Conservation (phyloP, 148 eudicot species). For the Dysphania ambrosioides region DNA sequence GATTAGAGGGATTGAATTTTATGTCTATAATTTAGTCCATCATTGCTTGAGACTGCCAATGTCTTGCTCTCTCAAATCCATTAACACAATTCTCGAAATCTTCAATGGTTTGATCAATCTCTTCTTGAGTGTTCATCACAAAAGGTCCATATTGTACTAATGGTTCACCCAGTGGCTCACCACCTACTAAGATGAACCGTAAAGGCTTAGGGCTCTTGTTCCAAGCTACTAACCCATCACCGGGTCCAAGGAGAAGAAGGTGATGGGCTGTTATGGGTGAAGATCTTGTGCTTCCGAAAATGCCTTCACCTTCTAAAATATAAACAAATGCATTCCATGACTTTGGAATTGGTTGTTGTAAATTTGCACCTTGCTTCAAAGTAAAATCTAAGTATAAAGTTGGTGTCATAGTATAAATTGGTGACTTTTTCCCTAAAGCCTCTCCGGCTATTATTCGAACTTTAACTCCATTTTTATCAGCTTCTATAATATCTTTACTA, state of each 20-base stretch:
- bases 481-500: conserved; percentile 55
- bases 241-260: conserved; percentile 56
- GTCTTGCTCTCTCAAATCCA: conserved; percentile 79
- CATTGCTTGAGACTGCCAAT: conserved; percentile 62
- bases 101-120: conserved; percentile 69
- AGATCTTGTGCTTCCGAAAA: conserved; percentile 51
- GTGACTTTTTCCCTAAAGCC: conserved; percentile 57
- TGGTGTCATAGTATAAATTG: conserved; percentile 66
- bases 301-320: conserved; percentile 76
- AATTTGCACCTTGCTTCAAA: conserved; percentile 50
- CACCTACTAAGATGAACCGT: conserved; percentile 66
- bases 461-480: conserved; percentile 48
- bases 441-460: conserved; percentile 86
- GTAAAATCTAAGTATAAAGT: conserved; percentile 80
- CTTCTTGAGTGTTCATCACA: conserved; percentile 86
- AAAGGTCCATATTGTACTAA: conserved; percentile 75
- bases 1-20: too few species aligned
- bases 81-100: conserved; percentile 70
- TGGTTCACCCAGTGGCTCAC: conserved; percentile 82
- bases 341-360: conserved; percentile 53
- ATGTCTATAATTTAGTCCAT: not conserved
- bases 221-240: conserved; percentile 67
- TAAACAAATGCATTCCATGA: conserved; percentile 79
- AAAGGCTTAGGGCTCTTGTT: conserved; percentile 46
- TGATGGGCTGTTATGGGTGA: conserved; percentile 45